Conservation (phyloP, 129 eudicot species). For the Saposhnikovia divaricata region DNA sequence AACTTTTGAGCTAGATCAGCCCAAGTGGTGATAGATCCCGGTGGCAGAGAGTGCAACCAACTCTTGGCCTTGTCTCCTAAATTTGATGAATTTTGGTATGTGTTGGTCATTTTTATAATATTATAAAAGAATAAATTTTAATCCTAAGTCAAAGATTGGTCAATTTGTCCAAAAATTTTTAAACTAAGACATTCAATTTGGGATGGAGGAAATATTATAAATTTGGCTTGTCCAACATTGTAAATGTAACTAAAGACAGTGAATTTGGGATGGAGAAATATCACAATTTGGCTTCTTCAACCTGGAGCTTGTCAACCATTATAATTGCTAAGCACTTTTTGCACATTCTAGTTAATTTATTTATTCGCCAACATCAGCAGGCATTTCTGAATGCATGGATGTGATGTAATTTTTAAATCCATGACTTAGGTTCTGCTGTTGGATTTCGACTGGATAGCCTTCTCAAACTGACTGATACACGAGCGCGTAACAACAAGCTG, state of each 20-base stretch:
- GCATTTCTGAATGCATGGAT: not conserved
- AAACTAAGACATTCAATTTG: not conserved
- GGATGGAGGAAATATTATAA: not conserved
- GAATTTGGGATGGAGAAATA: not conserved
- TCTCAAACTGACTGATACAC: conserved; percentile 89
- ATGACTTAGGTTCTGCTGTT: conserved; percentile 73
- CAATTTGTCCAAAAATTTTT: not conserved
- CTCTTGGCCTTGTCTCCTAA: too few species aligned
- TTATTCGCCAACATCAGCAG: not conserved
- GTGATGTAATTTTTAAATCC: conserved; percentile 12
- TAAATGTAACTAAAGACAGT: not conserved
- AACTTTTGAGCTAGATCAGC: too few species aligned
- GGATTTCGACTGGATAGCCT: conserved; percentile 96
- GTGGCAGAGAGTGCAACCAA: too few species aligned
- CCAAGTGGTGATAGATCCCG: too few species aligned
- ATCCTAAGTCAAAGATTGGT: not conserved
- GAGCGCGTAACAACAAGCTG: conserved; percentile 73
- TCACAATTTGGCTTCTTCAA: not conserved
- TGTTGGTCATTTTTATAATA: not conserved
- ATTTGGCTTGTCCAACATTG: too few species aligned
- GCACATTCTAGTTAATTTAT: not conserved
- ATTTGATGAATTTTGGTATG: not conserved
- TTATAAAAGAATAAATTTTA: too few species aligned
- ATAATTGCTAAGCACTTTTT: not conserved
- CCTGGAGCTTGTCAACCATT: not conserved